A percentile compares a stretch with the other conserved stretches of the same genome.
Evolutionary conservation across 805 yeast species (phyloP).

Genomic region (Metahyphopichia silvanorum): DNA sequence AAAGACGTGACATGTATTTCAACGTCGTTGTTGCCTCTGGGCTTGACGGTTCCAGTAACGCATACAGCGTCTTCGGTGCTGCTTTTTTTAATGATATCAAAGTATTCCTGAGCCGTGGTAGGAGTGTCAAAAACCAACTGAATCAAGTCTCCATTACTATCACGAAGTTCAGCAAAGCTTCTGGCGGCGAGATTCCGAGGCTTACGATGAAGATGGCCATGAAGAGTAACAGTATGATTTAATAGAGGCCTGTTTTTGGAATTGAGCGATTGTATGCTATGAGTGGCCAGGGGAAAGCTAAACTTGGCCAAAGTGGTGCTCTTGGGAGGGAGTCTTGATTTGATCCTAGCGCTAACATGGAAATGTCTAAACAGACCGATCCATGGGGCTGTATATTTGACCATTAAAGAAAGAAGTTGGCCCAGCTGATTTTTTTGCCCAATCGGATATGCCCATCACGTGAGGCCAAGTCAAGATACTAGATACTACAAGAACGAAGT

Average conservation of each 20-base stretch:
- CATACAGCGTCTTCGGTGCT: slow-evolving; percentile 72
- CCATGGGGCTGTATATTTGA: too few relatives aligned
- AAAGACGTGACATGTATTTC: slow-evolving; percentile 56
- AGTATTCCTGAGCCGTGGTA: slow-evolving; percentile 35
- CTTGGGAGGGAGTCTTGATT: slow-evolving; percentile 18
- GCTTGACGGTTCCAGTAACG: slow-evolving; percentile 53
- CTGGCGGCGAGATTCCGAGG: slow-evolving; percentile 70
- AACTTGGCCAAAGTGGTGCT: slow-evolving; percentile 25
- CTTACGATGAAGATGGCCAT: slow-evolving; percentile 83
- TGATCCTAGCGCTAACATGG: too few relatives aligned
- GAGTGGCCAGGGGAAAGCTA: slow-evolving; percentile 34
- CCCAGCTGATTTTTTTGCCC: too few relatives aligned
- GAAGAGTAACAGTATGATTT: slow-evolving; percentile 40
- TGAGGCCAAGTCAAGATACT: too few relatives aligned
- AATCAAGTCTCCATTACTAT: slow-evolving; percentile 59
- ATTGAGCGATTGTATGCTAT: slow-evolving; percentile 11
- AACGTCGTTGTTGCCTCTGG: slow-evolving; percentile 35
- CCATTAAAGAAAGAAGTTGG: too few relatives aligned
- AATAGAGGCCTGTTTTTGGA: not conserved
- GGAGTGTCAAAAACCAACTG: slow-evolving; percentile 48
- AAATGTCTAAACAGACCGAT: too few relatives aligned
- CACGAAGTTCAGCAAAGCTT: slow-evolving; percentile 75
- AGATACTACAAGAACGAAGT: too few relatives aligned
- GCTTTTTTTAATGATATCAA: slow-evolving; percentile 42
- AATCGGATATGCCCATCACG: too few relatives aligned